phyloP scores from a whole-genome alignment of 495 filamentous ascomycete genomes.

The Podospora pseudopauciseta region DNA sequence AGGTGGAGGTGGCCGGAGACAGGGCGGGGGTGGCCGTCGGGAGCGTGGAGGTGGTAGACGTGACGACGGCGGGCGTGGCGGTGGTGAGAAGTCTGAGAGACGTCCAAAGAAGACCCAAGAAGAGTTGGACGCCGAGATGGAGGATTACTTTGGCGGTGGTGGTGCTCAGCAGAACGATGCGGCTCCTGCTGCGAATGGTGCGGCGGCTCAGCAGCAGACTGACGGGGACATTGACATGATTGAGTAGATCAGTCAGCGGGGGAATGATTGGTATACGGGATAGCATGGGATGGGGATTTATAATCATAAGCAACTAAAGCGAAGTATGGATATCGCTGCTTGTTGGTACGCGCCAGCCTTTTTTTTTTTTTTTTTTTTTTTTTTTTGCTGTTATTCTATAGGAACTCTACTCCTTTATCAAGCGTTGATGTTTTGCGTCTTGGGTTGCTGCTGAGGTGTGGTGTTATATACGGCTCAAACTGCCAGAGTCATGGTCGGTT shows the following conservation, averaged over 20 bases:
- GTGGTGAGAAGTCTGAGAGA: conserved; percentile 45
- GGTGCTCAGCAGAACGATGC: conserved; percentile 22
- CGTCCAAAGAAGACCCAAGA: conserved; percentile 86
- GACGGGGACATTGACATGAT: conserved; percentile 33
- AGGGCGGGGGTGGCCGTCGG: conserved; percentile 32
- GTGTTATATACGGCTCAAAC: too few species aligned
- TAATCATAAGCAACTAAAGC: background rate
- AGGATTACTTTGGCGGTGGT: conserved; percentile 67
- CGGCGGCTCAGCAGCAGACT: conserved; percentile 17
- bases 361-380: background rate
- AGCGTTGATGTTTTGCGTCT: background rate
- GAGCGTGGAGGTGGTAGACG: conserved; percentile 41
- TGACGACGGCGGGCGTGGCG: conserved; percentile 36
- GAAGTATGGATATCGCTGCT: background rate
- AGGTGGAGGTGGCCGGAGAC: conserved; percentile 26
- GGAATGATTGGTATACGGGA: background rate
- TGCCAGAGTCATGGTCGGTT: too few species aligned
- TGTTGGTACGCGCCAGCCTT: background rate
- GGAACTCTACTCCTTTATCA: background rate
- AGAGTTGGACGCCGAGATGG: conserved; percentile 94
- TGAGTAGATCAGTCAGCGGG: conserved; percentile 14
- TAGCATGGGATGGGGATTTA: background rate
- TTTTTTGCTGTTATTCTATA: background rate
- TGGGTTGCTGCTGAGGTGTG: background rate
- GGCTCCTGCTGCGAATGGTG: conserved; percentile 18